Evolutionary conservation across 768 basidiomycete species (phyloP), one percentile per base, ranked within the genome.

Genomic region (Suillus luteus): DNA sequence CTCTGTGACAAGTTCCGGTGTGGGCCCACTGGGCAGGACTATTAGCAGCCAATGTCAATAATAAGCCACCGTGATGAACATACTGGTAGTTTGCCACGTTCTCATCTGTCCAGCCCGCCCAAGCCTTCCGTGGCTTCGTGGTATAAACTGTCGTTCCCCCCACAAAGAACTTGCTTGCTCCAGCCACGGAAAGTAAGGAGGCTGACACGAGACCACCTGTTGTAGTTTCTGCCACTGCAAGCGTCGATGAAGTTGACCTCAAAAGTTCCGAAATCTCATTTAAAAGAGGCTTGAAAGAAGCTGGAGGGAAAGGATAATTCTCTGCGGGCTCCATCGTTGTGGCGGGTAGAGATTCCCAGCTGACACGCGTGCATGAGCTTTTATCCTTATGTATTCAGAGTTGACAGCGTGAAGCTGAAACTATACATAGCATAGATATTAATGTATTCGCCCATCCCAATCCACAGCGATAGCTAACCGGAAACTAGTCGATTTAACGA

Each of bases 181-280:
- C 69, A 22, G 69, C 43, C 2, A 70, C 61, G 1, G 69, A 67
- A 15, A 70, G 60, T 3, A 70, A 60, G 9, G 66, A 40, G 22
- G 66, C 69, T 41, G 69, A 70, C 44, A 70, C 61, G 27, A 70
- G 66, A n/a, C 69, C 69, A n/a, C 66, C 69, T 31, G 69, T 55
- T 15, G 64, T 61, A 35, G 69, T 70, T 62, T 70, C 69, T 59
- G 66, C 66, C 9, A 70, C 65, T 14, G 67, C 60, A 7, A 70
- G 62, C 2, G 66, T 67, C 19, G 65, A 59, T 6, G 64, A 60
- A 11, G 52, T 59, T 5, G 54, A 59, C 40, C 17, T 67, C 24
- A 70, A 60, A 49, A 67, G 38, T 8, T 10, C 49, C 3, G 69
- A 67, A 55, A 70, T 66, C 24, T 65, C 64, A 3, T n/a, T 31